phyloP scores from a whole-genome alignment of 2,329 filamentous ascomycete genomes.

The Botrytis paeoniae region DNA sequence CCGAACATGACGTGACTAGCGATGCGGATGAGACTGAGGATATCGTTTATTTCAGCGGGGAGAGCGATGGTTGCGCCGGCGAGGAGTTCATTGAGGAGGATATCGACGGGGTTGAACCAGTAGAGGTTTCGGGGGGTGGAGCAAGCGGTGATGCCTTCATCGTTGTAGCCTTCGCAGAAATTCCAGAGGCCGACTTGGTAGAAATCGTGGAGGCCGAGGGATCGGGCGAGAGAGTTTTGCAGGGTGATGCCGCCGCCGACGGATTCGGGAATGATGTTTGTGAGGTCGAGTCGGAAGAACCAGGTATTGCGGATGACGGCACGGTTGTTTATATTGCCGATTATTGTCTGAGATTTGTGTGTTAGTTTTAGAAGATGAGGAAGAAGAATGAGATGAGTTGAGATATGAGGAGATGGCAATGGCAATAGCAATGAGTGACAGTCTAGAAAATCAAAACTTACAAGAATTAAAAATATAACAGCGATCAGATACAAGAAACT shows the following conservation, averaged over 20 bases:
- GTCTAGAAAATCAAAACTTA: conserved; percentile 38
- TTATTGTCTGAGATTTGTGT: conserved; percentile 48
- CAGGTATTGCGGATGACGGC: conserved; percentile 67
- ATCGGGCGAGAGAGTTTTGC: conserved; percentile 84
- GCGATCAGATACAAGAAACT: conserved; percentile 70
- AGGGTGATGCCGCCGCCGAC: conserved; percentile 56
- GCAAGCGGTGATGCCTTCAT: conserved; percentile 72
- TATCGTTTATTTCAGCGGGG: conserved; percentile 68
- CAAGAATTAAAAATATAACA: conserved; percentile 75
- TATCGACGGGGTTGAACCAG: conserved; percentile 88
- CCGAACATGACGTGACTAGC: conserved; percentile 86
- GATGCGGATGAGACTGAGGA: conserved; percentile 70
- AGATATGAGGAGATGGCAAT: background rate
- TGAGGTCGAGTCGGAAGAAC: conserved; percentile 81
- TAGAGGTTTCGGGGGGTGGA: conserved; percentile 68
- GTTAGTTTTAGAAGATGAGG: background rate
- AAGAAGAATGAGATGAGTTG: background rate
- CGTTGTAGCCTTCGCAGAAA: conserved; percentile 82
- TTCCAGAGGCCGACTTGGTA: conserved; percentile 92
- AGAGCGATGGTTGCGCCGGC: conserved; percentile 79
- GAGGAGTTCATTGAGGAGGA: conserved; percentile 76
- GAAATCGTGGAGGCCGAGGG: conserved; percentile 86
- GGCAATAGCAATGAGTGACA: background rate
- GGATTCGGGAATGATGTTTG: conserved; percentile 56
- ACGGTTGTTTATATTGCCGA: conserved; percentile 68